Conservation (phyloP, 1,139 yeast species). For the Candida gigantensis region DNA sequence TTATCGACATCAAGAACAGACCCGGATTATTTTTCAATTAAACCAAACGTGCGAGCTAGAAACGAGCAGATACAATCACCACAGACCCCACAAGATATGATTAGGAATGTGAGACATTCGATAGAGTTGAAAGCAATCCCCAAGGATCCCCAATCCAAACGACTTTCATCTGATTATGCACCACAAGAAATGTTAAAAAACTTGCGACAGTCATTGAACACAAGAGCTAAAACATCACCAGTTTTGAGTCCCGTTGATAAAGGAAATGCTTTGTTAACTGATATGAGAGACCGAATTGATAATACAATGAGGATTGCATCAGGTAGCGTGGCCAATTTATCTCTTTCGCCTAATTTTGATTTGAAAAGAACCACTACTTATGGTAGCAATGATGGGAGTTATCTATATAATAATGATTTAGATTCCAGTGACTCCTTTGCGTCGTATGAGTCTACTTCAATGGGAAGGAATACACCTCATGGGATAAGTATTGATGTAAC, state of each 20-base stretch:
- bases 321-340: slow-evolving; percentile 8
- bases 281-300: slow-evolving; percentile 31
- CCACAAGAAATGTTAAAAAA: slow-evolving; percentile 32
- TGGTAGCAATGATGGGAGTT: slow-evolving; percentile 9
- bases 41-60: not conserved
- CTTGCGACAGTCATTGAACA: slow-evolving; percentile 26
- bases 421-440: slow-evolving; percentile 14
- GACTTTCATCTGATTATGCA: slow-evolving; percentile 23
- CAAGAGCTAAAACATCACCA: slow-evolving; percentile 19
- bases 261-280: slow-evolving; percentile 20
- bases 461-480: slow-evolving; percentile 4
- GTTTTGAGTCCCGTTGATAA: slow-evolving; percentile 9
- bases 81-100: slow-evolving; percentile 25
- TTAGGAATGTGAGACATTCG: slow-evolving; percentile 24
- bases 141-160: slow-evolving; percentile 18
- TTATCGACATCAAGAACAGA: slow-evolving; percentile 3
- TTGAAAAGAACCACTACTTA: slow-evolving; percentile 14
- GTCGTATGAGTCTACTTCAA: slow-evolving; percentile 16
- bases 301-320: slow-evolving; percentile 12
- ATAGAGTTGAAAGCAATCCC: slow-evolving; percentile 23
- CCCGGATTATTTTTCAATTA: slow-evolving; percentile 2
- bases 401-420: slow-evolving; percentile 1
- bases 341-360: slow-evolving; percentile 5
- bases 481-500: slow-evolving; percentile 15
- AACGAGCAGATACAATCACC: slow-evolving; percentile 7